Conservation (phyloP, 495 filamentous ascomycete genomes). For the Lindgomyces ingoldianus region DNA sequence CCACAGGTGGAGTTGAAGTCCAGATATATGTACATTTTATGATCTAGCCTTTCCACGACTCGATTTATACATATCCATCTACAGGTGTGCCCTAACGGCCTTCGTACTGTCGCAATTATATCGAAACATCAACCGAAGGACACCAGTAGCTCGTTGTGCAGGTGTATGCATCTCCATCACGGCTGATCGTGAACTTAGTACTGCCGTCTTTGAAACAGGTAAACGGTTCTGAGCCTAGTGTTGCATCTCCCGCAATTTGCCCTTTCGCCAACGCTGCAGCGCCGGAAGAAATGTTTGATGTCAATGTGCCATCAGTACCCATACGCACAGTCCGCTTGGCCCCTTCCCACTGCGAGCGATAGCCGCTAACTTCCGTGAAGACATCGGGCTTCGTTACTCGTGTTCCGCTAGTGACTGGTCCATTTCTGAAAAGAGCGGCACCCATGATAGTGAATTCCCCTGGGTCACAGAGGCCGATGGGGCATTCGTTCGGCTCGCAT, state of each 20-base stretch:
- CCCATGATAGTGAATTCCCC: conserved; percentile 23
- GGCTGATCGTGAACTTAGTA: conserved; percentile 22
- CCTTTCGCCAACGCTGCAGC: neutral
- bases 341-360: conserved; percentile 11
- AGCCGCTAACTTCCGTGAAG: conserved; percentile 2
- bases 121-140: conserved; percentile 16
- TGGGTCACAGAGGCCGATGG: conserved; percentile 20
- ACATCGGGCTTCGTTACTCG: neutral
- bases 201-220: conserved; percentile 27
- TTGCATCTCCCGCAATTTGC: conserved; percentile 16
- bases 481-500: conserved; percentile 22
- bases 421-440: conserved; percentile 21
- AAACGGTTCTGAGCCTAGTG: conserved; percentile 17
- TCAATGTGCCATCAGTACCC: conserved; percentile 15
- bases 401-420: neutral
- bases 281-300: neutral
- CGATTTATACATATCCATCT: too few species aligned
- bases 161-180: conserved; percentile 18
- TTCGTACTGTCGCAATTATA: too few species aligned
- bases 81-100: too few species aligned
- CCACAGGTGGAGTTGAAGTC: too few species aligned
- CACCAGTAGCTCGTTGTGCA: conserved; percentile 30
- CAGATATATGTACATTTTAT: too few species aligned
- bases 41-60: too few species aligned
- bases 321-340: conserved; percentile 4